Evolutionary conservation across 345 rosid genomes (phyloP), one percentile per base, ranked within the genome.

Genomic region (Draba incana): DNA sequence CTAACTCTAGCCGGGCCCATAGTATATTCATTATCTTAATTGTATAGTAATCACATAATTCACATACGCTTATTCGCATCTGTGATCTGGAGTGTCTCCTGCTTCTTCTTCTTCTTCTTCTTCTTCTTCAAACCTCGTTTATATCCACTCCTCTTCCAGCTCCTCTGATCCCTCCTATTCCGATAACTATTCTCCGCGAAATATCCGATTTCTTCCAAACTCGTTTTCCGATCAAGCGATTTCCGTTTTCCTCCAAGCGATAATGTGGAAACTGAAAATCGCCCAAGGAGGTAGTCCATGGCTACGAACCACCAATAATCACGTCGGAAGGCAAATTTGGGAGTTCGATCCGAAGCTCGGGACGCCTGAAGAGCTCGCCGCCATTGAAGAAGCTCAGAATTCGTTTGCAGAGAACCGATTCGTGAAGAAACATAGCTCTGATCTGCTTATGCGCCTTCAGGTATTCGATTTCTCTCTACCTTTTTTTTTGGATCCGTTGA

Each of bases 381-480:
- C 80, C 64, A 68, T 94, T 47, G 92, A 87, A 49, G 78, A 83
- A 33, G 96, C 83, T 30, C 84, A 97, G 4, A 72, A 68, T 3
- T 63, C 79, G 8, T 94, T 94, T 62, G 10, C 74, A 57, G 62
- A 68, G 14, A 78, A 86, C 38, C 90, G 96, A 8, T 87, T 91
- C 68, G 53, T 14, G 42, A 62, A 80, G 74, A 91, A 91, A 74
- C 97, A 91, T 54, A 94, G 98, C 69, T 64, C 93, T 64, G 98
- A 89, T 89, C 85, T 86, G 46, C 81, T 91, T 12, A 91, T 87
- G 99, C 92, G 98, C 67, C 70, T 86, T 54, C 96, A 94, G 96
- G 93, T 87, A 37, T 12, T 45, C 55, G 14, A 10, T 38, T 41
- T n/a, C n/a, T n/a, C n/a, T n/a, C n/a, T n/a, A n/a, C n/a, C n/a